These are phyloP conservation scores for Areca catechu DNA, from an alignment of 176 grass and related monocot species.

Conservation along the genomic window DNA sequence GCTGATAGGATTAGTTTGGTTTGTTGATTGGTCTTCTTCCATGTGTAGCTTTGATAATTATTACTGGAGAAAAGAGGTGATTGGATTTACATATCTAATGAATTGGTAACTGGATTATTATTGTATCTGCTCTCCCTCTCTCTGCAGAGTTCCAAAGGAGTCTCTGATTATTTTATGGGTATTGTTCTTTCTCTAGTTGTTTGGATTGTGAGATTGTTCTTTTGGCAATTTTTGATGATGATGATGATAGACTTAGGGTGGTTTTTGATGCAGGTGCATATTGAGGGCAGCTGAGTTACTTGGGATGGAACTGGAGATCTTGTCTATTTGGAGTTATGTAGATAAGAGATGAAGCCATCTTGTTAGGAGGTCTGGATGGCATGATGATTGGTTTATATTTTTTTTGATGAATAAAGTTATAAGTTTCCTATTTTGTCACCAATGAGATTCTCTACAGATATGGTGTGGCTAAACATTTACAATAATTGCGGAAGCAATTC, in stretches of 20 bases:
- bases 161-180: not conserved
- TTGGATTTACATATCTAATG: too few species aligned
- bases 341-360: constrained; percentile 24
- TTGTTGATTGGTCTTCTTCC: constrained; percentile 12
- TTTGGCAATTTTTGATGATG: not conserved
- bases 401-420: constrained; percentile 8
- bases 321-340: constrained; percentile 48
- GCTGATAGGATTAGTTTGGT: not conserved
- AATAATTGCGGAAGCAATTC: too few species aligned
- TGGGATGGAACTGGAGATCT: constrained; percentile 20
- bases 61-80: too few species aligned
- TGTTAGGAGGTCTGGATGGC: constrained; percentile 24
- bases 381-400: constrained; percentile 19
- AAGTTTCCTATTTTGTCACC: constrained; percentile 1
- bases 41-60: constrained; percentile 2
- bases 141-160: not conserved
- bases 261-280: constrained; percentile 32
- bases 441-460: too few species aligned
- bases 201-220: not conserved
- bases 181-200: not conserved
- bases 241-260: not conserved
- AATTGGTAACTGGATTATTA: not conserved
- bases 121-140: not conserved
- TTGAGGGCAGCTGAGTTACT: constrained; percentile 29
- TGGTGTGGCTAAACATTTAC: too few species aligned